A percentile compares a stretch with the other conserved stretches of the same genome.
phyloP scores from a whole-genome alignment of 2,329 filamentous ascomycete genomes.

The Trichoderma arundinaceum region DNA sequence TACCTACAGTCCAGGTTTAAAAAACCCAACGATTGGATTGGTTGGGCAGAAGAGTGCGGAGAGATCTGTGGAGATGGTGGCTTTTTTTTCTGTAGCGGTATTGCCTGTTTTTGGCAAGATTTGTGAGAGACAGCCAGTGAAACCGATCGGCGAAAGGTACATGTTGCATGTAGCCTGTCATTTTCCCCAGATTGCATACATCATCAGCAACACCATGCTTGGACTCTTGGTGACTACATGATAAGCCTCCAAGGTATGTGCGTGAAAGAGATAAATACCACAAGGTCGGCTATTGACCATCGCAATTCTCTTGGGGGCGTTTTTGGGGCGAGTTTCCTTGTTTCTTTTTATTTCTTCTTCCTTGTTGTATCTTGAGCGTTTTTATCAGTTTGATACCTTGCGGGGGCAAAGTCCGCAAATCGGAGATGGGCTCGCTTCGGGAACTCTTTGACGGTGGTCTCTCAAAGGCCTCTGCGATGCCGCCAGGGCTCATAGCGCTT shows the following conservation, averaged over 20 bases:
- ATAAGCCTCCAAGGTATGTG: not conserved
- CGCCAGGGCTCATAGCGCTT: not conserved
- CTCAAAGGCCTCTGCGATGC: not conserved
- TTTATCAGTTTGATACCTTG: not conserved
- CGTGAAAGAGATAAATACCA: not conserved
- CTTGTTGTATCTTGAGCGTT: not conserved
- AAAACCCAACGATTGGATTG: conserved; percentile 2
- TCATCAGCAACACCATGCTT: conserved; percentile 1
- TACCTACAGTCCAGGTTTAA: not conserved
- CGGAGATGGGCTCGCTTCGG: not conserved
- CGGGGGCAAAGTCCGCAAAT: not conserved
- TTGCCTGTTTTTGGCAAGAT: conserved; percentile 20
- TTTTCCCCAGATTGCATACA: not conserved
- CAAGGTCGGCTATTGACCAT: not conserved
- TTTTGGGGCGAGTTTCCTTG: not conserved
- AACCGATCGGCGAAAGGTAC: not conserved
- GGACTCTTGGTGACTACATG: not conserved
- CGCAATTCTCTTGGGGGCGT: not conserved
- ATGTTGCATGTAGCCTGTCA: too few relatives aligned
- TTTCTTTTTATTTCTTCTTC: not conserved
- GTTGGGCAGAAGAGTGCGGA: not conserved
- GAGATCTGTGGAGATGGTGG: conserved; percentile 28
- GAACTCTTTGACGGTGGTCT: not conserved
- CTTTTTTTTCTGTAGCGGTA: conserved; percentile 11
- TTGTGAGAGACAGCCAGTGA: not conserved